These are phyloP conservation scores for Xylaria arbuscula DNA, from an alignment of 2,329 filamentous ascomycete genomes.

Conservation along the genomic window DNA sequence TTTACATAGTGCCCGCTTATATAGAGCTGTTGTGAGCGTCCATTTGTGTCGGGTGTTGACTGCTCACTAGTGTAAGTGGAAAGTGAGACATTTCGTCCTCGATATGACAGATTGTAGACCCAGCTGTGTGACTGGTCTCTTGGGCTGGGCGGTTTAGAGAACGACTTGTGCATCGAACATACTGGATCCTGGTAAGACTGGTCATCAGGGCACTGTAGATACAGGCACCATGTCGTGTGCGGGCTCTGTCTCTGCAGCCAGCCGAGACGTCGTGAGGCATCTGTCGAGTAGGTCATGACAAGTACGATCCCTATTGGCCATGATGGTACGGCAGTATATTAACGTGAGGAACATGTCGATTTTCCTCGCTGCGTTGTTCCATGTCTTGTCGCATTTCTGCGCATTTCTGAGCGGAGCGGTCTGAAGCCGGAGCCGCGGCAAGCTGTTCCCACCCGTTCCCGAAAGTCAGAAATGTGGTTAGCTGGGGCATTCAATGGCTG, in stretches of 20 bases:
- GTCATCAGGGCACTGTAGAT: neutral
- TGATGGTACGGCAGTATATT: neutral
- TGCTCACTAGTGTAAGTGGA: too few relatives aligned
- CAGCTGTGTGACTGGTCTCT: neutral
- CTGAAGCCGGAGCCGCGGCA: conserved; percentile 17
- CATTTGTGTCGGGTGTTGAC: neutral
- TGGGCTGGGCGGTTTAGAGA: neutral
- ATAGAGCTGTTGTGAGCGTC: too few relatives aligned
- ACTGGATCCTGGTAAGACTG: neutral
- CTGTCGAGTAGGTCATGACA: conserved; percentile 10
- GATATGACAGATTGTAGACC: neutral
- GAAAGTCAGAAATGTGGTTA: conserved; percentile 9
- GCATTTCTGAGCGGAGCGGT: conserved; percentile 11
- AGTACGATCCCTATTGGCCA: neutral
- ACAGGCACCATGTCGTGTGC: conserved; percentile 1
- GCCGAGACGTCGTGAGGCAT: neutral
- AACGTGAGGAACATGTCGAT: neutral
- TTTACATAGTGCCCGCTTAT: too few relatives aligned
- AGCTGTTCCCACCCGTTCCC: conserved; percentile 18
- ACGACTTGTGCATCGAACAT: neutral
- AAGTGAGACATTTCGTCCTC: neutral
- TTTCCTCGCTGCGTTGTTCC: neutral
- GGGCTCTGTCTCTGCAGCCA: conserved; percentile 8
- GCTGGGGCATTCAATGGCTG: neutral
- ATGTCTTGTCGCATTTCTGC: neutral